Evolutionary conservation across 768 basidiomycete genomes (phyloP), one percentile per base, ranked within the genome.

Genomic region (Exidia glandulosa): DNA sequence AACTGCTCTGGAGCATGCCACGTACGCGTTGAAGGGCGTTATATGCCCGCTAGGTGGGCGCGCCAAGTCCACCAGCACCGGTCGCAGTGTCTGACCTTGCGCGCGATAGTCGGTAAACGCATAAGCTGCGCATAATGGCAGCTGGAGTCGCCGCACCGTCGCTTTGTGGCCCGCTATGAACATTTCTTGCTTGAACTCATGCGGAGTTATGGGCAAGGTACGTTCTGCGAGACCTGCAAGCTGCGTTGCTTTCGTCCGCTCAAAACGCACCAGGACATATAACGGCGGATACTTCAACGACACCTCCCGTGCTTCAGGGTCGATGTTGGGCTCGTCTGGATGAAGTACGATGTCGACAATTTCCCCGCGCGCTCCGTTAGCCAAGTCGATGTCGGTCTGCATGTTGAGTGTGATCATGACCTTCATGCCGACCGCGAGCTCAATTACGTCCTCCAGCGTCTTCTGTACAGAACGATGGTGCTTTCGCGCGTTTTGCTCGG

Each of bases 21-120:
- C 70, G 57, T 74, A 75, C 0, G 63, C 65, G 32, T 66, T 70
- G 60, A 75, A 76, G 0, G 67, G 68, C 0, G 66, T 66, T 0
- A 77, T 60, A 1, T 32, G 19, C 0, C 65, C 67, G 0, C 60
- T 59, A 0, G 72, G 71, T 3, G 75, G 72, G 27, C 57, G 61
- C 2, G 59, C 71, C 0, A 79, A 55, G 58, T 78, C 74, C 2
- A 77, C 69, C 0, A 76, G 62, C 0, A 75, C 71, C 45, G 64
- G 47, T 0, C 61, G 54, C 1, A 79, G 67, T 1, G 76, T 79
- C 61, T 79, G 76, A 0, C 76, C 78, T 62, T 79, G 77, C 2
- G 72, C 64, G 31, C 69, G 55, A 59, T 76, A 77, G 62, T 77
- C 75, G 0, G 75, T 77, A 64, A 79, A 77, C 1, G 73, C 71